Conservation (phyloP, 2,329 filamentous ascomycete species). For the Diaporthe nobilis region DNA sequence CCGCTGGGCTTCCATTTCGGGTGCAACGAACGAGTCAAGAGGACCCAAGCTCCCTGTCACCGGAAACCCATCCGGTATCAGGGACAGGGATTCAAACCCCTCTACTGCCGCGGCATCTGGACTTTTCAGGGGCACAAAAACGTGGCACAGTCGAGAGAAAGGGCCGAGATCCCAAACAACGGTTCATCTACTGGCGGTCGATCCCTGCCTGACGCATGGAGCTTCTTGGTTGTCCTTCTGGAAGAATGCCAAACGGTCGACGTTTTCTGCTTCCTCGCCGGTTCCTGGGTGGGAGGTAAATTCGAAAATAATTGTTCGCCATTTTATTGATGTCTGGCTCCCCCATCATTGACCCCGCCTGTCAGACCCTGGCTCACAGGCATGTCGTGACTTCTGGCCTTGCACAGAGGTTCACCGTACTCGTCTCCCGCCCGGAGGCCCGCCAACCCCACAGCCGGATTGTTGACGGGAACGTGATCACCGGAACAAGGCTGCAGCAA, state of each 20-base stretch:
- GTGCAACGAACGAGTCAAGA: slow-evolving; percentile 37
- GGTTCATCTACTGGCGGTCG: slow-evolving; percentile 28
- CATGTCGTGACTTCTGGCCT: not conserved
- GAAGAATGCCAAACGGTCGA: slow-evolving; percentile 35
- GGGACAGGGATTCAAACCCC: slow-evolving; percentile 26
- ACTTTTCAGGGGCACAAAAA: slow-evolving; percentile 27
- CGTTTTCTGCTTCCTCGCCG: slow-evolving; percentile 8
- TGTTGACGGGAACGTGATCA: not conserved
- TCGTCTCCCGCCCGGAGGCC: slow-evolving; percentile 15
- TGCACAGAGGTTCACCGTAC: not conserved
- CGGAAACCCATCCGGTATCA: slow-evolving; percentile 38
- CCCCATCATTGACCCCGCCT: not conserved
- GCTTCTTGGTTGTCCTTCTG: slow-evolving; percentile 28
- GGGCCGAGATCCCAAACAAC: slow-evolving; percentile 36
- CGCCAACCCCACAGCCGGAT: slow-evolving; percentile 3
- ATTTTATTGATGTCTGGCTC: slow-evolving; percentile 25
- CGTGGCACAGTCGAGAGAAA: slow-evolving; percentile 32
- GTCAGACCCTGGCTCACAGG: not conserved
- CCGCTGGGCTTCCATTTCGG: slow-evolving; percentile 32
- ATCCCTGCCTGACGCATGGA: slow-evolving; percentile 34
- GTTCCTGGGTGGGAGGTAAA: slow-evolving; percentile 30
- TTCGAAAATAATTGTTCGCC: slow-evolving; percentile 26
- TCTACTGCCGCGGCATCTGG: slow-evolving; percentile 17
- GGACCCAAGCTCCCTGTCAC: slow-evolving; percentile 32
- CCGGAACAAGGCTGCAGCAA: slow-evolving; percentile 20